Evolutionary conservation across 1,139 yeast genomes (phyloP).

Genomic region (Protomyces inundatus): DNA sequence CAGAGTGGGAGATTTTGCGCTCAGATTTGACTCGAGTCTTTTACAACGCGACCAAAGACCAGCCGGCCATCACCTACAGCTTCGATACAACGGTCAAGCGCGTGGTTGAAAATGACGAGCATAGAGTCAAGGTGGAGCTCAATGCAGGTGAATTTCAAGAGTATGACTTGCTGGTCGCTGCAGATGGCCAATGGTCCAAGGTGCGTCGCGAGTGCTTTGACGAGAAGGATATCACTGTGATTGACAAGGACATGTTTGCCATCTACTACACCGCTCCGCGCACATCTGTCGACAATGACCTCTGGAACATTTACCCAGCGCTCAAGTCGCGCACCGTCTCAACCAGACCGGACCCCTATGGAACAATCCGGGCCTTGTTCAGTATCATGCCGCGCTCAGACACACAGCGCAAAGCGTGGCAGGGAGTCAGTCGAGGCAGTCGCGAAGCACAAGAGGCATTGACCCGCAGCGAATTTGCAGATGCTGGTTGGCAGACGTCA

Average conservation of each 20-base stretch:
- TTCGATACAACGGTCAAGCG: background rate
- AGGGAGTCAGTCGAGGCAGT: background rate
- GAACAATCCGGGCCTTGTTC: background rate
- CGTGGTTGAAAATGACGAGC: background rate
- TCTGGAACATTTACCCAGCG: background rate
- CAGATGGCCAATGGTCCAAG: slow-evolving; percentile 8
- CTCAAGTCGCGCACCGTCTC: background rate
- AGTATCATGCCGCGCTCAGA: background rate
- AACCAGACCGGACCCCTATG: background rate
- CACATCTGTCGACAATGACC: background rate
- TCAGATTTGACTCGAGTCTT: background rate
- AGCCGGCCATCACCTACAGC: background rate
- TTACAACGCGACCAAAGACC: background rate
- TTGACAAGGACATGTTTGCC: background rate
- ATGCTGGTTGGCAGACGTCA: background rate
- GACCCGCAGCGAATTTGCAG: background rate
- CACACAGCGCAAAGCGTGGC: background rate
- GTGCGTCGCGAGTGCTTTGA: slow-evolving; percentile 1
- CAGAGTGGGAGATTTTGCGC: slow-evolving; percentile 7
- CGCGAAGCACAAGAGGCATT: background rate
- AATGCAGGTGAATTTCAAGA: background rate
- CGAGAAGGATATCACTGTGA: background rate
- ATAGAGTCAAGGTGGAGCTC: background rate
- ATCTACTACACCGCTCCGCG: background rate
- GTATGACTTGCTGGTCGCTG: background rate